Evolutionary conservation across 306 rosid genomes (phyloP), one percentile per base, ranked within the genome.

Genomic region (Dryas alaskensis): DNA sequence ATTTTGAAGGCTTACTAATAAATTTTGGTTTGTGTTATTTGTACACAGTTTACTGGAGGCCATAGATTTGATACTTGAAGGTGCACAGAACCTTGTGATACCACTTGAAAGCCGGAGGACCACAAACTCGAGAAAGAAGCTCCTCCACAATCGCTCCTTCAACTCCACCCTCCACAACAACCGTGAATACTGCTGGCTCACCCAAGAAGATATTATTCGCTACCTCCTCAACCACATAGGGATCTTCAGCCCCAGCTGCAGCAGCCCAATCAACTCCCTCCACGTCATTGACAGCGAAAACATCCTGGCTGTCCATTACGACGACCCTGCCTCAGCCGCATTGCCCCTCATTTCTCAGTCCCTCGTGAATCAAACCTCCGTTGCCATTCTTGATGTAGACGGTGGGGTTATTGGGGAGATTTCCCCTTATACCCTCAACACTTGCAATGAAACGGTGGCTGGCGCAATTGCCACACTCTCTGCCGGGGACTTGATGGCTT

Each of bases 151-250:
- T 46, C 3, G 71, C n/a, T 67, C 58, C 60, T 51, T 68, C 48
- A 84, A 85, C 11, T n/a, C 79, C 0, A 69, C 79, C 3, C 13
- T 71, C n/a, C 92, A 89, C 76, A 76, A 86, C 70, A 65, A 72
- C 42, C 77, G 22, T 2, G 78, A 76, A 45, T 94, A 86, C 69
- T 92, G 99, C 78, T 94, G 99, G 97, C 79, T 94, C 49, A 80
- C 88, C n/a, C 96, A 88, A 62, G 99, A 94, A 81, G 98, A 94
- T 68, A 65, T 94, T 31, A 81, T 94, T 66, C 92, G 99, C 22
- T 84, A 81, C 79, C 98, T 94, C 14, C 85, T 94, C 12, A 89
- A 87, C 79, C 88, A 82, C 59, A 92, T 94, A n/a, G 87, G 87
- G 1, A 60, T 74, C 27, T 94, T 94, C 65, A 83, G 90, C 47